Evolutionary conservation across 2,329 filamentous ascomycete genomes (phyloP).

Genomic region (Ophidiomyces ophidiicola): DNA sequence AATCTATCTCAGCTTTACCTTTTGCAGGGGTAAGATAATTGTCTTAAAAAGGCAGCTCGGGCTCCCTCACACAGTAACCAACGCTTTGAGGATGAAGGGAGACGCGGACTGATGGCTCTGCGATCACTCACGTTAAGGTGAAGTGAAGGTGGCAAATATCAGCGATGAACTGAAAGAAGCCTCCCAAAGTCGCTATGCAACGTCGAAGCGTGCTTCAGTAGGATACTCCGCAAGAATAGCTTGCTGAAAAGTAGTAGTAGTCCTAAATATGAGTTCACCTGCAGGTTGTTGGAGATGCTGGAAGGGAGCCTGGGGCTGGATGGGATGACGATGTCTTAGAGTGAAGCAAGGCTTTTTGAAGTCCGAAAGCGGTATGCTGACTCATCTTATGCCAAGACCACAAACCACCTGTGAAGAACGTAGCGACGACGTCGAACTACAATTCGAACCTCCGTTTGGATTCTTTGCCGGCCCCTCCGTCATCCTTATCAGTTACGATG

Average conservation of each 20-base stretch:
- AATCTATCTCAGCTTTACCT: conserved; percentile 29
- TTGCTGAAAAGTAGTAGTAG: not conserved
- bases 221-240: conserved; percentile 1
- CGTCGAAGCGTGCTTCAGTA: not conserved
- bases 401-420: conserved; percentile 4
- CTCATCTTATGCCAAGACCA: conserved; percentile 1
- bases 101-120: not conserved
- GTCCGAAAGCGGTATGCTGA: not conserved
- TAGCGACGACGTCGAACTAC: conserved; percentile 7
- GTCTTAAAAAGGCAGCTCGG: conserved; percentile 1
- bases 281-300: conserved; percentile 5
- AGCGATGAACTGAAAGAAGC: conserved; percentile 1
- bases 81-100: conserved; percentile 4
- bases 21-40: conserved; percentile 16
- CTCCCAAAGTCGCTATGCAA: not conserved
- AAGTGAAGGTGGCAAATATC: conserved; percentile 8
- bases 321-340: conserved; percentile 1
- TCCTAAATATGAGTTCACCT: conserved; percentile 1
- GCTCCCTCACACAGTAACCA: conserved; percentile 6
- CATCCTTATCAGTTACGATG: conserved; percentile 10
- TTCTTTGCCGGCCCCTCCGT: conserved; percentile 6
- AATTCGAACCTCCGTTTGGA: conserved; percentile 7
- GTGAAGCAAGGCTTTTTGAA: not conserved
- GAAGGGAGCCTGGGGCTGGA: conserved; percentile 8
- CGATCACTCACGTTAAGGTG: no score